A percentile compares a stretch with the other conserved stretches of the same genome.
These are phyloP conservation scores for Papiliotrema flavescens DNA, from an alignment of 1,284 basidiomycete genomes.

Conservation along the genomic window DNA sequence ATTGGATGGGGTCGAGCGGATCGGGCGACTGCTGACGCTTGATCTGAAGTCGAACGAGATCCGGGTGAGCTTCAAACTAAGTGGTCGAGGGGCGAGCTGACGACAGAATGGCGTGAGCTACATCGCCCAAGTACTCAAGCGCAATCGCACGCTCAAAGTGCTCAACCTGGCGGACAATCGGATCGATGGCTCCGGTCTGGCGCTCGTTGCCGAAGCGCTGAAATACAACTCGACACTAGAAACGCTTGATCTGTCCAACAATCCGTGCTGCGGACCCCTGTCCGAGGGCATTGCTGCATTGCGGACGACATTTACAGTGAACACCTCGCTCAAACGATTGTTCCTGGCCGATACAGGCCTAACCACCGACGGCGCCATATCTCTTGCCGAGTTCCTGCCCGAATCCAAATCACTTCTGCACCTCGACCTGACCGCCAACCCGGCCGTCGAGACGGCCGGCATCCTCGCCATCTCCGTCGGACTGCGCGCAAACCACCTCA, in stretches of 20 bases:
- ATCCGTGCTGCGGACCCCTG: constrained; percentile 84
- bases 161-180: constrained; percentile 92
- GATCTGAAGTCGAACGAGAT: constrained; percentile 92
- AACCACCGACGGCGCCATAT: constrained; percentile 82
- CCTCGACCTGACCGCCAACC: constrained; percentile 77
- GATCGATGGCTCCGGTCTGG: constrained; percentile 76
- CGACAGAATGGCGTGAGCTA: constrained; percentile 74
- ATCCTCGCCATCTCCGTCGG: constrained; percentile 88
- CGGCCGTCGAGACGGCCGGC: constrained; percentile 74
- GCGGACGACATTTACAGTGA: constrained; percentile 87
- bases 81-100: constrained; percentile 13
- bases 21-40: constrained; percentile 80
- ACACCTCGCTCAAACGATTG: constrained; percentile 84
- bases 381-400: constrained; percentile 91
- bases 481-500: constrained; percentile 71
- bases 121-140: constrained; percentile 89
- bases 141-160: constrained; percentile 90
- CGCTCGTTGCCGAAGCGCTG: constrained; percentile 80
- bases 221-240: constrained; percentile 95
- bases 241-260: constrained; percentile 87
- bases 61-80: constrained; percentile 56
- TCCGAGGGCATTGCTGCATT: constrained; percentile 85
- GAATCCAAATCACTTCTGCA: constrained; percentile 83
- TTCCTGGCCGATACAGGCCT: constrained; percentile 84
- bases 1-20: constrained; percentile 73